Evolutionary conservation across 1,139 yeast species (phyloP), one percentile per base, ranked within the genome.

Genomic region (Debaryomyces subglobosus): DNA sequence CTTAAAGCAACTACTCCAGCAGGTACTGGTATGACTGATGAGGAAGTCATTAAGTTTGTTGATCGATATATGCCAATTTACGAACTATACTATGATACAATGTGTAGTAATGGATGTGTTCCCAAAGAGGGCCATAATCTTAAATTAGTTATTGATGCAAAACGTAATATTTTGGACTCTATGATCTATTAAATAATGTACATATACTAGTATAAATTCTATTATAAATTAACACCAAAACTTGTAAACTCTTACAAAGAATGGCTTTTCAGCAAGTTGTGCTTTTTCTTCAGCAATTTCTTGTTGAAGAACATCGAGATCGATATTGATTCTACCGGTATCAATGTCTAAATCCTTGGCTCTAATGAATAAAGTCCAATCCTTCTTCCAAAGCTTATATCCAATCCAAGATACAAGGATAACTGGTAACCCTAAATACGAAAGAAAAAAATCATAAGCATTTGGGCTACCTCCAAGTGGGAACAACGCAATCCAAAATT

Each of bases 41-140:
- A 64, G 0, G 78, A 86, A 58, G 96, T 94, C 3, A 63, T 56
- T 8, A 53, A 54, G 21, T 94, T 94, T 69, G 84, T 94, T 7
- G 83, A 86, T 53, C 78, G 96, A 51, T 94, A 94, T 65, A 86
- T 89, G 90, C 96, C 96, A 0, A 81, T 87, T 27, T 94, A 94
- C 60, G 79, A 82, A 53, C 60, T 92, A 21, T 94, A 87, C 62
- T 85, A 82, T 58, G 69, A 72, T 8, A 65, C 70, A 1, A 68
- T 86, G 58, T 60, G 67, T 45, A 54, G 62, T 4, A 53, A 61
- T 2, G 68, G 69, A 6, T 52, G 53, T 37, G 38, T 40, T n/a
- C 35, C 46, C 13, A 38, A 50, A 43, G 27, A 51, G 24, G 57
- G 56, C 0, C 53, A 53, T 12, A 62, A 67, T 46, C 55, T 71